phyloP scores from a whole-genome alignment of 176 grass and related monocot genomes.

The Triticum aestivum region IWGSC_CS_RefSeq_v2.1 NC_057795.1:656648573-656649072 shows the following conservation, averaged over 20 bases:
- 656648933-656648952: conserved; percentile 58
- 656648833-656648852: not conserved
- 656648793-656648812: not conserved
- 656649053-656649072: conserved; percentile 27
- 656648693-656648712: not conserved
- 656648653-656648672: not conserved
- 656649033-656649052: not conserved
- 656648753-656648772: not conserved
- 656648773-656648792: not conserved
- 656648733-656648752: not conserved
- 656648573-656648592: too few species aligned
- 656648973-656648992: conserved; percentile 60
- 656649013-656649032: not conserved
- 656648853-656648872: conserved; percentile 34
- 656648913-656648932: conserved; percentile 64
- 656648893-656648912: conserved; percentile 23
- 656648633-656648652: too few species aligned
- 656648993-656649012: conserved; percentile 32
- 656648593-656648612: not conserved
- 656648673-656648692: not conserved
- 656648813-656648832: not conserved
- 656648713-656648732: not conserved
- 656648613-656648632: not conserved
- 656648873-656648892: conserved; percentile 61
- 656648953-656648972: conserved; percentile 58